These are phyloP conservation scores for Lyophyllum atratum DNA, from an alignment of 768 basidiomycete species.

Conservation along the genomic window DNA sequence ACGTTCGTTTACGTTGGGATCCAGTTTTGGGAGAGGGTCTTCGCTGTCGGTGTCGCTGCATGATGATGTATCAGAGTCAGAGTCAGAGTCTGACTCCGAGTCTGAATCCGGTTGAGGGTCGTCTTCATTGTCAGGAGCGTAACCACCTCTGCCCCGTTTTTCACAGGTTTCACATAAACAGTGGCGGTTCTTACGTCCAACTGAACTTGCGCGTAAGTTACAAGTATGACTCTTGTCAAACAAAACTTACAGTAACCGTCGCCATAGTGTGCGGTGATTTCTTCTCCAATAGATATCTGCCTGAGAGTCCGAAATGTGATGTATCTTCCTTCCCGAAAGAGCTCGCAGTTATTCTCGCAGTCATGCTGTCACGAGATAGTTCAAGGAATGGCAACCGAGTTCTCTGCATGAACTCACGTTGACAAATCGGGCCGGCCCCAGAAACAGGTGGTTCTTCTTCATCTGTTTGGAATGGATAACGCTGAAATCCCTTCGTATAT, in stretches of 20 bases:
- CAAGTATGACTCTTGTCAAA: conserved; percentile 5
- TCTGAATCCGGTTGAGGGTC: conserved; percentile 48
- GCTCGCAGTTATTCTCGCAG: conserved; percentile 86
- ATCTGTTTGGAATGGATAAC: conserved; percentile 90
- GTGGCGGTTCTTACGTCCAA: conserved; percentile 68
- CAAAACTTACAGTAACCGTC: conserved; percentile 81
- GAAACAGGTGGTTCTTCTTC: conserved; percentile 90
- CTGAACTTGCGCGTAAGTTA: conserved; percentile 30
- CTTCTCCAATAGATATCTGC: conserved; percentile 78
- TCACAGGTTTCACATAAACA: conserved; percentile 91
- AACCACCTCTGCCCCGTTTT: conserved; percentile 72
- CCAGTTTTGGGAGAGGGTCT: conserved; percentile 29
- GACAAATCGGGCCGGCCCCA: conserved; percentile 90
- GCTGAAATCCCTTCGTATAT: conserved; percentile 86
- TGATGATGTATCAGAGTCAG: conserved; percentile 45
- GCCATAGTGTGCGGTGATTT: conserved; percentile 89
- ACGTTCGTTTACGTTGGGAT: conserved; percentile 73
- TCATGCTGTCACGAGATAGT: conserved; percentile 62
- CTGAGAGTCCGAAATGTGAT: conserved; percentile 87
- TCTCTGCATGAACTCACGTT: conserved; percentile 60
- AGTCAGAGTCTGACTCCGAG: conserved; percentile 48
- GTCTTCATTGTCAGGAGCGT: conserved; percentile 57
- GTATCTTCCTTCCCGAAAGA: conserved; percentile 86
- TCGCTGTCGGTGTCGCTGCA: conserved; percentile 43
- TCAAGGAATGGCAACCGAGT: conserved; percentile 24